These are phyloP conservation scores for Ceratobasidium sp. DNA, from an alignment of 1,284 basidiomycete species.

Conservation along the genomic window DNA sequence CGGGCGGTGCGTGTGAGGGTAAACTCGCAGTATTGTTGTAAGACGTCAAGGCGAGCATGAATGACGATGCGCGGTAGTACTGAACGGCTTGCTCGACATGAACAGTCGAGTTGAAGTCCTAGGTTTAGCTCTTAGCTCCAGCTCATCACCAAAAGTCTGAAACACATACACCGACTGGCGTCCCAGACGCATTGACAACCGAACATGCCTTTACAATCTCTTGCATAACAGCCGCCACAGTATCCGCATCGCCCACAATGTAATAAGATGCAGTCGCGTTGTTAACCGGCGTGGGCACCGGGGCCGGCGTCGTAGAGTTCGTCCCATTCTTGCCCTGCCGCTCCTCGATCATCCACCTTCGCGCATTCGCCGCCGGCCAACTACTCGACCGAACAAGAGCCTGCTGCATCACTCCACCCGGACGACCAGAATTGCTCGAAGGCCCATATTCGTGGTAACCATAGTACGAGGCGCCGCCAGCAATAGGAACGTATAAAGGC, in stretches of 20 bases:
- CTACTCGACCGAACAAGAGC: conserved; percentile 43
- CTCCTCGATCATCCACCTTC: conserved; percentile 21
- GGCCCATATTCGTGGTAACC: conserved; percentile 50
- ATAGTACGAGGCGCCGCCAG: conserved; percentile 49
- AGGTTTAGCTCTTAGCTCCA: neutral
- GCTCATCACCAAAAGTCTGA: neutral
- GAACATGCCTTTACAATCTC: conserved; percentile 51
- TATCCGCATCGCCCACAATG: conserved; percentile 52
- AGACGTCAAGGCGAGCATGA: conserved; percentile 51
- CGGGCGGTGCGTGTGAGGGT: conserved; percentile 38
- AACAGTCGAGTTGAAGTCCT: conserved; percentile 40
- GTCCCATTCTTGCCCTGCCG: conserved; percentile 17
- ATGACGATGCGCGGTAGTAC: conserved; percentile 54
- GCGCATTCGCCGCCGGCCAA: conserved; percentile 27
- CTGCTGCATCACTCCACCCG: conserved; percentile 50
- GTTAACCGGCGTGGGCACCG: conserved; percentile 6
- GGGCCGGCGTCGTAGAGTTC: conserved; percentile 13
- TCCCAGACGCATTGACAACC: conserved; percentile 46
- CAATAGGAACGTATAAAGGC: conserved; percentile 48
- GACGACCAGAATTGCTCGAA: conserved; percentile 46
- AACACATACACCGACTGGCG: conserved; percentile 26
- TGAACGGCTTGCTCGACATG: conserved; percentile 53
- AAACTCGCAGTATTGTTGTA: conserved; percentile 53
- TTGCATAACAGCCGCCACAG: conserved; percentile 50
- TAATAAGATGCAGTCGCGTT: conserved; percentile 50